These are phyloP conservation scores for Stemphylium beticola DNA, from an alignment of 2,329 filamentous ascomycete species.

Conservation along the genomic window DNA sequence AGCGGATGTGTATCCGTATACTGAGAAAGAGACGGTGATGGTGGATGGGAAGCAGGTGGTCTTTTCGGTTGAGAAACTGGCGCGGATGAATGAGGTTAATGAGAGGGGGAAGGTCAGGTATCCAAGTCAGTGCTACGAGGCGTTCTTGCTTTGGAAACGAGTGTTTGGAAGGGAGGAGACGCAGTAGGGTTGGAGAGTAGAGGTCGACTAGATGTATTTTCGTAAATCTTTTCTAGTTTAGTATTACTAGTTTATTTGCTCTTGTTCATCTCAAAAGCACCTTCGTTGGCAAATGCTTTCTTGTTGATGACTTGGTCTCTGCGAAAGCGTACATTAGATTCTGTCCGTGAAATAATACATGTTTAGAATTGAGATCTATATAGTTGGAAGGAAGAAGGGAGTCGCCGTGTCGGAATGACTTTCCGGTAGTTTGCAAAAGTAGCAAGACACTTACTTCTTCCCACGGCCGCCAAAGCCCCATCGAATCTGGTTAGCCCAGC, in stretches of 20 bases:
- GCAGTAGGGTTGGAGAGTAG: too few relatives aligned
- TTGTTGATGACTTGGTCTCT: slow-evolving; percentile 30
- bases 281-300: slow-evolving; percentile 33
- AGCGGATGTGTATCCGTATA: slow-evolving; percentile 37
- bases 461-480: slow-evolving; percentile 63
- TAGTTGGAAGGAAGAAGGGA: background rate
- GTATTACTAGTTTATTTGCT: background rate
- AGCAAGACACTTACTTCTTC: slow-evolving; percentile 40
- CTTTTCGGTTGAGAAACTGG: slow-evolving; percentile 23
- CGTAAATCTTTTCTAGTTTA: background rate
- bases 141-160: slow-evolving; percentile 32
- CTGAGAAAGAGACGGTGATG: slow-evolving; percentile 16
- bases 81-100: slow-evolving; percentile 25
- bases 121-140: slow-evolving; percentile 39
- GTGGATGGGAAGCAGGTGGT: slow-evolving; percentile 9
- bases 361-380: background rate
- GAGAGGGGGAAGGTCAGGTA: slow-evolving; percentile 33
- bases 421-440: background rate
- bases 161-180: slow-evolving; percentile 28
- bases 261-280: slow-evolving; percentile 28
- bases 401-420: background rate
- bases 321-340: slow-evolving; percentile 6
- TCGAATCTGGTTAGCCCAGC: slow-evolving; percentile 75
- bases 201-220: background rate
- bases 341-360: background rate